These are phyloP conservation scores for Claviceps spartinae DNA, from an alignment of 2,329 filamentous ascomycete species.

Conservation along the genomic window DNA sequence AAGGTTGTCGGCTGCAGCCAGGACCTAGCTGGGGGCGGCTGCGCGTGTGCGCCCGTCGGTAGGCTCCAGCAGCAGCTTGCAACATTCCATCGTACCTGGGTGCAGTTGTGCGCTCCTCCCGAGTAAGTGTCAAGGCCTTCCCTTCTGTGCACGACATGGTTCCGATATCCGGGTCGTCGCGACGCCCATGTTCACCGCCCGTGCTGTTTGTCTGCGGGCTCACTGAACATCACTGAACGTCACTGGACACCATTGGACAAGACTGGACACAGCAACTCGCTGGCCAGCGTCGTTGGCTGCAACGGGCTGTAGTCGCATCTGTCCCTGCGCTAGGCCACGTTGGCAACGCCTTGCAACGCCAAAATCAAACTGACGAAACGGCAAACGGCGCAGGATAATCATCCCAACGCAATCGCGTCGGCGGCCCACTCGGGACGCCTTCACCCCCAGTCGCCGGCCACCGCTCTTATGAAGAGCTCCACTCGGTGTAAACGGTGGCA, in stretches of 20 bases:
- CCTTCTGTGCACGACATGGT: not conserved
- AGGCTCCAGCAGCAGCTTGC: conserved; percentile 3
- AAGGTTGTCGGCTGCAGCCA: conserved; percentile 3
- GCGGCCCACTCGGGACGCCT: conserved; percentile 6
- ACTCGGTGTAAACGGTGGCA: conserved; percentile 6
- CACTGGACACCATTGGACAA: no score
- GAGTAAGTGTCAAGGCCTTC: not conserved
- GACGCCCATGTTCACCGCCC: not conserved
- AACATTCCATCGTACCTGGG: not conserved
- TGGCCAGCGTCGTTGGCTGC: not conserved
- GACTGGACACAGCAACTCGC: not conserved
- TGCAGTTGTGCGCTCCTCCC: not conserved
- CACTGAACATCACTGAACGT: no score
- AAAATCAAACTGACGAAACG: not conserved
- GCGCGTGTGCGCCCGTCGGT: conserved; percentile 1
- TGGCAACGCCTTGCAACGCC: not conserved
- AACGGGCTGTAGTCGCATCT: not conserved
- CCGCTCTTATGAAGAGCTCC: conserved; percentile 6
- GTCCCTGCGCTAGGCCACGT: not conserved
- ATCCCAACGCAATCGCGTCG: not conserved
- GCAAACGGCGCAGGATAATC: no score
- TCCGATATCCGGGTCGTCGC: no score
- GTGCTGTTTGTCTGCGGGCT: not conserved
- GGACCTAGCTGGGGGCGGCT: conserved; percentile 4
- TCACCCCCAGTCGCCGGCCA: conserved; percentile 5